A percentile compares a stretch with the other conserved stretches of the same genome.
Evolutionary conservation across 2,329 filamentous ascomycete genomes (phyloP).

Genomic region (Stachybotrys elegans): DNA sequence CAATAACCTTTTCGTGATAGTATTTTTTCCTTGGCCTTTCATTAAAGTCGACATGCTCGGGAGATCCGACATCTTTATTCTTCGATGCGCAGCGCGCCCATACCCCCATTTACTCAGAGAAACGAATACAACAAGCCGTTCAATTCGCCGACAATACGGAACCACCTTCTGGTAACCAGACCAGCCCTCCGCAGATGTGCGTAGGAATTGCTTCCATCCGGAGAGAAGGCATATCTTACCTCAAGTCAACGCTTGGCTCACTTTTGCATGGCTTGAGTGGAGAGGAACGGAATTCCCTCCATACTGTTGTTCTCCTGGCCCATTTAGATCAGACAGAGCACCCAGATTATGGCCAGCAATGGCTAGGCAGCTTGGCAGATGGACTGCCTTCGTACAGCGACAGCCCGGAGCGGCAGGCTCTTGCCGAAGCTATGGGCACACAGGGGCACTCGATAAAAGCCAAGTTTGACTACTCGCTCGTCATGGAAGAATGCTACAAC

Average conservation of each 20-base stretch:
- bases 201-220: slow-evolving; percentile 7
- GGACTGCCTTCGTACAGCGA: slow-evolving; percentile 6
- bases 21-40: too few species aligned
- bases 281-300: slow-evolving; percentile 5
- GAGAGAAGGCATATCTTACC: slow-evolving; percentile 7
- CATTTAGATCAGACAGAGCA: slow-evolving; percentile 7
- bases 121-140: slow-evolving; percentile 5
- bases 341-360: slow-evolving; percentile 5
- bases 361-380: slow-evolving; percentile 6
- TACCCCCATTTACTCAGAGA: slow-evolving; percentile 4
- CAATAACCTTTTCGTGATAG: too few species aligned
- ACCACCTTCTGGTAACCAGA: not conserved
- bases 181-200: slow-evolving; percentile 5
- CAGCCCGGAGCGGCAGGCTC: slow-evolving; percentile 1
- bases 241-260: slow-evolving; percentile 7
- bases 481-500: slow-evolving; percentile 8
- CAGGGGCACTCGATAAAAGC: slow-evolving; percentile 5
- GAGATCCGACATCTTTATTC: slow-evolving; percentile 8
- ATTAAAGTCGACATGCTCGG: too few species aligned
- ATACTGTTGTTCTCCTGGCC: slow-evolving; percentile 7
- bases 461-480: slow-evolving; percentile 9
- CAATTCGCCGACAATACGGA: slow-evolving; percentile 3
- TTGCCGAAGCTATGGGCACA: slow-evolving; percentile 5
- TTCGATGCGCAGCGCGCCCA: slow-evolving; percentile 5
- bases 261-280: slow-evolving; percentile 5